A percentile compares a stretch with the other conserved stretches of the same genome.
Evolutionary conservation across 2,329 filamentous ascomycete genomes (phyloP).

Genomic region (Penicillium psychrosexuale): DNA sequence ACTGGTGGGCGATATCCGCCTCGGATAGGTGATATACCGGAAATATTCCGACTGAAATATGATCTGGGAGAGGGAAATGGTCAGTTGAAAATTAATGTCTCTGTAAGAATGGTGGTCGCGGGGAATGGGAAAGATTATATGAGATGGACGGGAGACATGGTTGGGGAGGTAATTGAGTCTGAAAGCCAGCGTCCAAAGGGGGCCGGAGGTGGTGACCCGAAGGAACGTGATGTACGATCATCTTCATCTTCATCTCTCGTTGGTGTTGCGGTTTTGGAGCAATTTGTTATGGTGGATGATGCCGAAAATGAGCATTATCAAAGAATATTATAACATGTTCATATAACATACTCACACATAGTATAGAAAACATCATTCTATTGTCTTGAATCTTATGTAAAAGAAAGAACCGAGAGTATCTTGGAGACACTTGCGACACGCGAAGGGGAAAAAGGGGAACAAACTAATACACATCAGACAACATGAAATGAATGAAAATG

Average conservation of each 20-base stretch:
- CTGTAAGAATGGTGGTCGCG: slow-evolving; percentile 5
- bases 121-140: slow-evolving; percentile 20
- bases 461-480: background rate
- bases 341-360: background rate
- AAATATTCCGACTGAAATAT: slow-evolving; percentile 16
- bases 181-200: background rate
- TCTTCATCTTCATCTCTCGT: background rate
- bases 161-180: slow-evolving; percentile 7
- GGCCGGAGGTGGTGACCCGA: background rate
- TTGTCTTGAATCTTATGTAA: background rate
- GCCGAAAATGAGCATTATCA: background rate
- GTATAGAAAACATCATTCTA: background rate
- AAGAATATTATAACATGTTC: background rate
- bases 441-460: background rate
- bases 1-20: slow-evolving; percentile 21
- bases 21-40: slow-evolving; percentile 13
- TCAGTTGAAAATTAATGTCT: slow-evolving; percentile 14
- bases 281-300: slow-evolving; percentile 17
- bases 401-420: background rate
- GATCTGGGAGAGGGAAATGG: slow-evolving; percentile 11
- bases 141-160: slow-evolving; percentile 24
- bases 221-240: background rate
- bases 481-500: no score
- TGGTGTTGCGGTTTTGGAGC: slow-evolving; percentile 27
- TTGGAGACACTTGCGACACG: background rate